phyloP scores from a whole-genome alignment of 2,329 filamentous ascomycete species.

The Neurospora crassa region DNA sequence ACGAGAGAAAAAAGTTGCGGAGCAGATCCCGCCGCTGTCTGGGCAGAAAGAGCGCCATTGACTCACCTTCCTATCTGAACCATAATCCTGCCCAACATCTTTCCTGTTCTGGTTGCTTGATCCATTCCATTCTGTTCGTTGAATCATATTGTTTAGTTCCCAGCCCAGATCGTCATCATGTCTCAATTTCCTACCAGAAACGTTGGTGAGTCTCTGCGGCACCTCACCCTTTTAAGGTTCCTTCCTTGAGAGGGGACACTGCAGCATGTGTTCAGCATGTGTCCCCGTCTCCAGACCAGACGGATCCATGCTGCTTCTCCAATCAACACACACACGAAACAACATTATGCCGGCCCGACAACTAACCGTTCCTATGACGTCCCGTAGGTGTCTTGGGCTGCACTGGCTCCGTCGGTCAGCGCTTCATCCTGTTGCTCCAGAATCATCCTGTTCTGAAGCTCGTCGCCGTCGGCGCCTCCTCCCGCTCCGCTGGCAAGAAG shows the following conservation, averaged over 20 bases:
- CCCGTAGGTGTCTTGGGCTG: conserved; percentile 68
- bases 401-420: conserved; percentile 89
- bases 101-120: background rate
- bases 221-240: conserved; percentile 2
- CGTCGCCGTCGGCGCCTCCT: conserved; percentile 81
- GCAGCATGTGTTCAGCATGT: background rate
- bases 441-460: conserved; percentile 81
- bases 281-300: background rate
- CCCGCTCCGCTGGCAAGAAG: conserved; percentile 81
- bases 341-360: background rate
- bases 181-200: conserved; percentile 46
- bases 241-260: background rate
- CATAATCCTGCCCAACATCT: background rate
- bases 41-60: background rate
- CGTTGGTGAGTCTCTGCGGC: conserved; percentile 37
- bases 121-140: background rate
- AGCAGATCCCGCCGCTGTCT: background rate
- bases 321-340: background rate
- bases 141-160: background rate
- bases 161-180: conserved; percentile 10
- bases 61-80: background rate
- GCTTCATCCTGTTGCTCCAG: conserved; percentile 86
- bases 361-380: conserved; percentile 5
- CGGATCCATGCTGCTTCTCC: background rate
- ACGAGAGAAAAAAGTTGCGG: background rate